Evolutionary conservation across 2,329 filamentous ascomycete species (phyloP), one percentile per base, ranked within the genome.

Genomic region (Fusarium burgessii): DNA sequence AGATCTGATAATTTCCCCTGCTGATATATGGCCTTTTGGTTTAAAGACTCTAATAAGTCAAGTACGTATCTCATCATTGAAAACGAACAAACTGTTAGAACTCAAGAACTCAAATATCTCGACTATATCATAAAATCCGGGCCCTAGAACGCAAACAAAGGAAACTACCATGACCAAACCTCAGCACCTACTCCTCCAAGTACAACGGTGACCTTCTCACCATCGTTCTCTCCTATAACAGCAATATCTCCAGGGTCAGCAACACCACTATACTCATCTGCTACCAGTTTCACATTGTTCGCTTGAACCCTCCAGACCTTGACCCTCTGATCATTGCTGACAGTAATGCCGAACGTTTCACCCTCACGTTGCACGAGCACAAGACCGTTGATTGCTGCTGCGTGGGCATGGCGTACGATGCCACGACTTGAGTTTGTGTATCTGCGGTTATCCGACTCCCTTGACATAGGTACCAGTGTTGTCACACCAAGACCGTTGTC

Each of bases 401-500:
- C 89, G 75, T 96, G 93, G 1, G 92, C 91, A 4, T 85, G 84
- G 25, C 77, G 75, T 20, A 80, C 74, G 27, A 81, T 72, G 14
- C 73, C 68, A 29, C 77, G 72, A 23, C 52, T 61, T 12, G 62
- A 66, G 15, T 79, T 65, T 13, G 61, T 72, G 59, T 77, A 80
- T 27, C 68, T 68, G 18, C 38, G 64, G 38, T 55, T 65, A 36
- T 52, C 70, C 46, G 50, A 32, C 25, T 72, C 62, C 23, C 67
- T 56, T 25, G 70, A 60, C 27, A 64, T 66, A 43, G 67, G 63
- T 9, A 60, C 65, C 35, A 82, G 56, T 0, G 62, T 79, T 27
- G 87, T 87, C 14, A 93, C 76, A 1, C 88, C 91, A 1, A 98
- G 79, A 6, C 92, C 91, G 68, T 96, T 96, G 79, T 98, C 96